phyloP scores from a whole-genome alignment of 345 rosid genomes.

The Gossypium ekmanianum region DNA sequence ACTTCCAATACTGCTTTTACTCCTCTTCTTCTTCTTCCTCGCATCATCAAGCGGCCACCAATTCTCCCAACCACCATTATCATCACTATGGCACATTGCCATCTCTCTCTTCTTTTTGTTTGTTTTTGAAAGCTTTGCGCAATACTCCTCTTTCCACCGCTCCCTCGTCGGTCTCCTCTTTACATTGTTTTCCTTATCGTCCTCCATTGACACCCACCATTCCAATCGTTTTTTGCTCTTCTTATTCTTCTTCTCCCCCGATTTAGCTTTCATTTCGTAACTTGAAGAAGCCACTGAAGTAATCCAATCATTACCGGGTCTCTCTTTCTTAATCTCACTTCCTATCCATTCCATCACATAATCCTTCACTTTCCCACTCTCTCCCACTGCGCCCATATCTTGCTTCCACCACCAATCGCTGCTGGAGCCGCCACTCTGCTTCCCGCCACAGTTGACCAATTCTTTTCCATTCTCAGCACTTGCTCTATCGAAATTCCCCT shows the following conservation, averaged over 20 bases:
- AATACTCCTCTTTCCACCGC: conserved; percentile 94
- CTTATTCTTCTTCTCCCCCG: conserved; percentile 51
- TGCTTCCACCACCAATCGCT: conserved; percentile 74
- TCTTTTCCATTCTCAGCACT: conserved; percentile 31
- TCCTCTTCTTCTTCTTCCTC: conserved; percentile 61
- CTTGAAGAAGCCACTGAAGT: conserved; percentile 31
- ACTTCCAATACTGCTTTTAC: conserved; percentile 51
- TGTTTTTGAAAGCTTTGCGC: conserved; percentile 56
- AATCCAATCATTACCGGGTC: conserved; percentile 71
- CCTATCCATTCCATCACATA: conserved; percentile 96
- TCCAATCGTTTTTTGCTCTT: conserved; percentile 54
- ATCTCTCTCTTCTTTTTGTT: conserved; percentile 33
- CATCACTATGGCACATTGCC: conserved; percentile 30
- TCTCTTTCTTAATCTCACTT: conserved; percentile 64
- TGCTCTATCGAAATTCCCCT: conserved; percentile 35
- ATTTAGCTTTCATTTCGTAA: conserved; percentile 20
- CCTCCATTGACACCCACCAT: conserved; percentile 90
- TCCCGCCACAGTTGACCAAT: conserved; percentile 18
- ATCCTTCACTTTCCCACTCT: conserved; percentile 58
- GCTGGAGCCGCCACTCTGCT: conserved; percentile 28
- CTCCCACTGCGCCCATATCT: conserved; percentile 33
- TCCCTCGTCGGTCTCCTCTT: conserved; percentile 73
- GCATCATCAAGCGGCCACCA: conserved; percentile 62
- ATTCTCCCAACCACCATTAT: conserved; percentile 40
- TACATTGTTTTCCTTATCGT: conserved; percentile 44